Conservation (phyloP, 2,329 filamentous ascomycete genomes). For the Ophiostoma sp. region DNA sequence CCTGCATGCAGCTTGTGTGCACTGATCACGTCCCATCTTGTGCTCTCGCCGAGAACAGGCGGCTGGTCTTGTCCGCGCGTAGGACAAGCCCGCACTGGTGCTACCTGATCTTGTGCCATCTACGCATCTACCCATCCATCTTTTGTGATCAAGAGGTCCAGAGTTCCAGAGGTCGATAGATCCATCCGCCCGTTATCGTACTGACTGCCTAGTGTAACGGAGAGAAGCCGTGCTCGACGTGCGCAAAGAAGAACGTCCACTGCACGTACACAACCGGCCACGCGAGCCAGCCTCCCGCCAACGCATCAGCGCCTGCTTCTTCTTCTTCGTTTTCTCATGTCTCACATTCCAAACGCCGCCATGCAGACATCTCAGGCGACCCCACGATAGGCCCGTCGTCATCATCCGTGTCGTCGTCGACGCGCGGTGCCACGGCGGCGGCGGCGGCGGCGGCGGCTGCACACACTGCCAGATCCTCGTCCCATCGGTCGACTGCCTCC, state of each 20-base stretch:
- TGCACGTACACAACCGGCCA: slow-evolving; percentile 38
- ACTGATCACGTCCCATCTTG: background rate
- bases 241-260: slow-evolving; percentile 46
- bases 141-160: background rate
- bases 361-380: slow-evolving; percentile 4
- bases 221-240: slow-evolving; percentile 52
- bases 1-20: background rate
- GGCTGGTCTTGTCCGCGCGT: background rate
- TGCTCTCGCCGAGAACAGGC: background rate
- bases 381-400: background rate
- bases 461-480: background rate
- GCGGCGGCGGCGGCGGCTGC: background rate
- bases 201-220: slow-evolving; percentile 50
- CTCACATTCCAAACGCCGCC: slow-evolving; percentile 16
- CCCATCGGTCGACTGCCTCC: background rate
- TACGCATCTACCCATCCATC: background rate
- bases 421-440: background rate
- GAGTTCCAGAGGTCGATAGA: no score
- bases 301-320: background rate
- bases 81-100: background rate
- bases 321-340: background rate
- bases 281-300: background rate
- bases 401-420: background rate
- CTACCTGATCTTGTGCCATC: background rate
- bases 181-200: background rate